phyloP scores from a whole-genome alignment of 1,284 basidiomycete genomes.

The Austroboletus novae-zelandiae region DNA sequence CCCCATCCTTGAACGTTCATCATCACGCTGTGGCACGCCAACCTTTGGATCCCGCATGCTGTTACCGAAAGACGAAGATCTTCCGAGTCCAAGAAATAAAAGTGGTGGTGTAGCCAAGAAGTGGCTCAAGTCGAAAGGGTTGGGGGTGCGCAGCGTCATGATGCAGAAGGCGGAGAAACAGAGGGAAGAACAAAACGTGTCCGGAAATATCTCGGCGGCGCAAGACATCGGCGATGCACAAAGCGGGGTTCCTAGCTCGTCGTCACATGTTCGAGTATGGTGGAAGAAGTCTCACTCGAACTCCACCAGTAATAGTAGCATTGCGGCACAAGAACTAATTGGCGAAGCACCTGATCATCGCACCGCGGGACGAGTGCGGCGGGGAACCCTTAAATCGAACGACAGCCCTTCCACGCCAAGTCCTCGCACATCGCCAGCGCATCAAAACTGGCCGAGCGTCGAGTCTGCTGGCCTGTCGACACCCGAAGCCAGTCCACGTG shows the following conservation, averaged over 20 bases:
- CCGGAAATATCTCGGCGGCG: neutral
- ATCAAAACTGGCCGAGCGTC: slow-evolving; percentile 22
- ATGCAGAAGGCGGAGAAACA: slow-evolving; percentile 25
- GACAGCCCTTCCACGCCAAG: slow-evolving; percentile 23
- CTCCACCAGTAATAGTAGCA: slow-evolving; percentile 8
- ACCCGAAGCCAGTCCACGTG: slow-evolving; percentile 11
- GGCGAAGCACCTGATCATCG: slow-evolving; percentile 6
- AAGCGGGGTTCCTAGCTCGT: slow-evolving; percentile 3
- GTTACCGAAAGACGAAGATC: slow-evolving; percentile 29
- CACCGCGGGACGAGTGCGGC: slow-evolving; percentile 5
- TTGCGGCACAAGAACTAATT: slow-evolving; percentile 9
- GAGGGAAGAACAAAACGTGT: slow-evolving; percentile 12
- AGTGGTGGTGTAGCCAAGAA: slow-evolving; percentile 18
- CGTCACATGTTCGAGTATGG: slow-evolving; percentile 29
- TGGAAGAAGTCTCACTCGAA: slow-evolving; percentile 28
- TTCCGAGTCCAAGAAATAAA: slow-evolving; percentile 14
- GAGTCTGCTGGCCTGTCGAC: slow-evolving; percentile 13
- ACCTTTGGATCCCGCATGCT: slow-evolving; percentile 51
- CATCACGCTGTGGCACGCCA: slow-evolving; percentile 53
- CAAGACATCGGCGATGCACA: slow-evolving; percentile 9
- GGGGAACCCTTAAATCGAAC: slow-evolving; percentile 10
- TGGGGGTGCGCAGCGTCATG: slow-evolving; percentile 26
- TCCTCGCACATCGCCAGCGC: slow-evolving; percentile 13
- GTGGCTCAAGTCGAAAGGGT: slow-evolving; percentile 31
- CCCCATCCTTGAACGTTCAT: slow-evolving; percentile 25